Percentiles rank a stretch among this genome's conserved stretches.
phyloP scores from a whole-genome alignment of 495 filamentous ascomycete genomes.

The Amorphotheca resinae region DNA sequence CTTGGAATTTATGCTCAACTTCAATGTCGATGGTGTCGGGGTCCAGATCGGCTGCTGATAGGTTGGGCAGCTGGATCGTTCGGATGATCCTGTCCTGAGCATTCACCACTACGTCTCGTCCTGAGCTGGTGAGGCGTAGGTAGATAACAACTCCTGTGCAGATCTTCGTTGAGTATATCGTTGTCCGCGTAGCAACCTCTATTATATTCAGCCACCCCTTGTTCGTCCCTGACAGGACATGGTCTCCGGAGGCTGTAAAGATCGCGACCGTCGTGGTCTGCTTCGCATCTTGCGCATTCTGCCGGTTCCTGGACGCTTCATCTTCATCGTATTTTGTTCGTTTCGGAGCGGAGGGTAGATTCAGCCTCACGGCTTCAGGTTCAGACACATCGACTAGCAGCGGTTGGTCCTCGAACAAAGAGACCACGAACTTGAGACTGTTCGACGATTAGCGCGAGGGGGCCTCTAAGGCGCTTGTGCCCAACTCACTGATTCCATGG shows the following conservation, averaged over 20 bases:
- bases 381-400: conserved; percentile 70
- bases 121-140: conserved; percentile 68
- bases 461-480: not conserved
- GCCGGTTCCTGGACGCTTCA: conserved; percentile 60
- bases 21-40: conserved; percentile 68
- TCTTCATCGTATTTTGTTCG: conserved; percentile 44
- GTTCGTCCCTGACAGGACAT: conserved; percentile 82
- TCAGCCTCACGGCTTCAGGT: conserved; percentile 50
- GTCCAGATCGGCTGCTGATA: conserved; percentile 41
- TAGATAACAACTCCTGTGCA: conserved; percentile 83
- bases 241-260: conserved; percentile 71
- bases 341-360: conserved; percentile 70
- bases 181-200: conserved; percentile 50
- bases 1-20: conserved; percentile 96
- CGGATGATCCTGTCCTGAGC: conserved; percentile 85
- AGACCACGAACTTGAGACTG: conserved; percentile 71
- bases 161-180: conserved; percentile 76
- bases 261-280: conserved; percentile 83
- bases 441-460: not conserved
- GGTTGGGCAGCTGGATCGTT: conserved; percentile 55
- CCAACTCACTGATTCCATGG: conserved; percentile 71
- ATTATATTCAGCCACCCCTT: conserved; percentile 96
- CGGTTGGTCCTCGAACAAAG: conserved; percentile 86
- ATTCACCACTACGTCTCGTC: conserved; percentile 77
- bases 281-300: conserved; percentile 82